Base-by-base conservation (phyloP, 192 early-diverging fungal species). In the Funneliformis mosseae region DNA sequence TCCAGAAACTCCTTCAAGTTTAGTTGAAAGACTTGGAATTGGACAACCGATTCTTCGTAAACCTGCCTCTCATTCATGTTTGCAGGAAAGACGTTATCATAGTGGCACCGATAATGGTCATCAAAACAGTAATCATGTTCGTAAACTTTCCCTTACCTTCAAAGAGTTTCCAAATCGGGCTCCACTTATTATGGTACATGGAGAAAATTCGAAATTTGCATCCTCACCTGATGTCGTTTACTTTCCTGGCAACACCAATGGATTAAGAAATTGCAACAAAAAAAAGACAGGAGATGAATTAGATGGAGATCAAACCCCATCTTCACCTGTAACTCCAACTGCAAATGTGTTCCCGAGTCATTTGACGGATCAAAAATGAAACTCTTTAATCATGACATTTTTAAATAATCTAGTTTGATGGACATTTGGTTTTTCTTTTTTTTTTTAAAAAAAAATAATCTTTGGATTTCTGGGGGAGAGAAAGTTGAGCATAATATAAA, bases 301-400 rank as follows among this genome's bases (percentile, higher is more conserved):
- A 8, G 3, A 10, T 41, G 14, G 12, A 33, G 7, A 16, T 46
- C 66, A 39, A 10, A 43, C 3, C 5, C 64, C 64, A 2, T 10
- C 27, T 23, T 60, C 78, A 23, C 67, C 67, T 12, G 18, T 59
- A 33, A 79, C 78, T n/a, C 78, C 78, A 66, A 12, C 60, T 18
- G n/a, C 62, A 33, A 79, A 79, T n/a, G 68, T 79, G 11, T 79
- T 79, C 42, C 78, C 78, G 14, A 79, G 78, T 61, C 78, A 79
- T 59, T 59, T 79, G 23, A n/a, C 75, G 4, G 72, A 74, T 74
- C 18, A 43, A 11, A 18, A 55, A 55, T 55, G 50, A 55, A n/a
- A 21, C 1, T 55, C 18, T 11, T 50, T 55, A 3, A 33, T 33
- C 33, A 33, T 33, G 33, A 55, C 21, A 55, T 50, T 50, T 50